Base-by-base conservation (phyloP, 2,329 filamentous ascomycete genomes). In the Colletotrichum brevisporum region DNA sequence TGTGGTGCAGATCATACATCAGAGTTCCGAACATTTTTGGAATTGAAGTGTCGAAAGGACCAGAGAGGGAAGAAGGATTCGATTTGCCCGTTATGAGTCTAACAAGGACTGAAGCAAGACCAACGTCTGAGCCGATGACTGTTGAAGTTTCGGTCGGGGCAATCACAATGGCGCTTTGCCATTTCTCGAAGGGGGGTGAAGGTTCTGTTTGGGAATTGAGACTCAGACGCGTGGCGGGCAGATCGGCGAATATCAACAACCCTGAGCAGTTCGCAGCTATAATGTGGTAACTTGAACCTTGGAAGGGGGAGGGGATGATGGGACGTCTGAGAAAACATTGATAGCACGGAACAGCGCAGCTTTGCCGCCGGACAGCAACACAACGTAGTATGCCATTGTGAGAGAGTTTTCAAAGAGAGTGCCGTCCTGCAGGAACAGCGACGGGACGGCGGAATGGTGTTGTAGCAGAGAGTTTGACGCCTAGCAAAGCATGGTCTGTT, bases 1-100 rank as follows among this genome's bases (percentile, higher is more conserved):
- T 54, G 10, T 66, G 63, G 12, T 48, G 55, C 1, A 66, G 6
- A 39, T 60, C 63, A 61, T 66, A 66, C 48, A 66, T 60, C 26
- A 66, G n/a, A 21, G 63, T 66, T 5, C 63, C 63, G 43, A 66
- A 66, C 63, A 66, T 66, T 36, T 12, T 59, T 59, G 24, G 26
- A 12, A 24, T 24, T 24, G 21, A 51, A 41, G 10, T 45, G n/a
- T 41, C 27, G n/a, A 26, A 16, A 41, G n/a, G 21, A 24, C 6
- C 10, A 15, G 41, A 27, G 47, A 41, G 6, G 27, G 6, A n/a
- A 43, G 27, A 27, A 24, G 8, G 47, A 36, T 6, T n/a, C 31
- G 47, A 26, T 36, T 16, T 54, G 54, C 47, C 52, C 55, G 18
- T 57, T 24, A 47, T 27, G 27, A 8, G 27, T 31, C 27, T 31